Evolutionary conservation across 768 basidiomycete genomes (phyloP), one percentile per base, ranked within the genome.

Genomic region (Boletus huronensis): DNA sequence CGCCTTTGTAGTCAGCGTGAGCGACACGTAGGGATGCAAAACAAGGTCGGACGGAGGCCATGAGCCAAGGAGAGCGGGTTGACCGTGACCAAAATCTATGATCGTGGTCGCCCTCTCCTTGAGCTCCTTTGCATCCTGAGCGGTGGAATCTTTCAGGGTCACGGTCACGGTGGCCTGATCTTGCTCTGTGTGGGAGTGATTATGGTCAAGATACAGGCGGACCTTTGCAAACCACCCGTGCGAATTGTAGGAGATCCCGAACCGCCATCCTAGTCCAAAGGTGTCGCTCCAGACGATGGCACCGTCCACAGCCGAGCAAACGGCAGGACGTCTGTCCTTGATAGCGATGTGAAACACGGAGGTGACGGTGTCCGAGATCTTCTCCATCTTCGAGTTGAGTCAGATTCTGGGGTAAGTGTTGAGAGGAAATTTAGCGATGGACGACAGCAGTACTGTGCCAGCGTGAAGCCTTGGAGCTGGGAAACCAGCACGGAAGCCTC

Each of bases 261-360:
- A 49, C 3, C 67, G 69, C 69, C 66, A 68, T 3, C 67, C 67
- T 8, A 68, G 6, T 0, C 67, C 67, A 43, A 68, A 70, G 14
- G 41, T 42, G n/a, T 64, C 62, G 54, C 64, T 59, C 67, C 69
- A 68, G 36, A 58, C 48, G 38, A 46, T 54, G 17, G 56, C 3
- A 14, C 41, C 21, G 19, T 58, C 56, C 0, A 28, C 25, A 1
- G 54, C 35, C 3, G 58, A 32, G 40, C 63, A 66, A 39, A 52
- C 39, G 32, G 38, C 41, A 3, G 69, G 67, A 25, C 53, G 58
- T 2, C 40, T 55, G 34, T 66, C 64, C 44, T 58, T 60, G 57
- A 62, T 60, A 23, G 40, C 48, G 50, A 70, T 50, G 13, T 53
- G 66, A 61, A 68, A 69, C 10, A 64, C 23, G 28, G 69, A 57